Base-by-base conservation (phyloP, 176 grass and related monocot species). In the Thalia dealbata region DNA sequence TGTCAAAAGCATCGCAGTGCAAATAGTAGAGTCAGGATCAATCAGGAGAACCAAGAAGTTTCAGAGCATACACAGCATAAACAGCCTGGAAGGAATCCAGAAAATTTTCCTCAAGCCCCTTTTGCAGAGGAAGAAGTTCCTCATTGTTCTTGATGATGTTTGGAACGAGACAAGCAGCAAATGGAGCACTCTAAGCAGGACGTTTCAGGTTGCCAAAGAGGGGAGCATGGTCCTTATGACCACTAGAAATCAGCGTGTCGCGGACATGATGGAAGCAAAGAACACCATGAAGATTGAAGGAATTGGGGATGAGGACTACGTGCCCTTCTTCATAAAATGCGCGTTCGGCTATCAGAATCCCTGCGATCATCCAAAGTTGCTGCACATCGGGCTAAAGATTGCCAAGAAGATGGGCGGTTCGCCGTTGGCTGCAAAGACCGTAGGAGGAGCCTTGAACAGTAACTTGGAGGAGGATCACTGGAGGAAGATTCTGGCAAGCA, bases 371-470 rank as follows among this genome's bases (percentile, higher is more conserved):
- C 67, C 38, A 62, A 72, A 75, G 77, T 75, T 92, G 10, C 78
- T 64, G 77, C 61, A 69, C 55, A 84, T 92, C 18, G 83, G 86
- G 56, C 41, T 41, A 51, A 73, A 84, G 50, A 86, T 92, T 52
- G 70, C 63, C 56, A 15, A 75, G 30, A 86, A 75, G 61, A 73
- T 86, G 21, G 86, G 69, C 59, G 86, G 90, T 44, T 82, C 83
- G 28, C 90, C 90, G 67, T 69, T 92, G 51, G 81, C 86, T 10
- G 83, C 81, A 10, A 92, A 89, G 78, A 67, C 78, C 25, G 77
- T 92, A 3, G 90, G 79, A 16, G 56, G 81, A 29, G 66, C 81
- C n/a, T 50, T 92, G 61, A 86, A 72, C 75, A 73, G 48, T 38
- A 67, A 86, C 61, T 72, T 86, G 68, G 73, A 86, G 60, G 67